Evolutionary conservation across 2,329 filamentous ascomycete species (phyloP), one percentile per base, ranked within the genome.

Genomic region (Fusarium paranaense): DNA sequence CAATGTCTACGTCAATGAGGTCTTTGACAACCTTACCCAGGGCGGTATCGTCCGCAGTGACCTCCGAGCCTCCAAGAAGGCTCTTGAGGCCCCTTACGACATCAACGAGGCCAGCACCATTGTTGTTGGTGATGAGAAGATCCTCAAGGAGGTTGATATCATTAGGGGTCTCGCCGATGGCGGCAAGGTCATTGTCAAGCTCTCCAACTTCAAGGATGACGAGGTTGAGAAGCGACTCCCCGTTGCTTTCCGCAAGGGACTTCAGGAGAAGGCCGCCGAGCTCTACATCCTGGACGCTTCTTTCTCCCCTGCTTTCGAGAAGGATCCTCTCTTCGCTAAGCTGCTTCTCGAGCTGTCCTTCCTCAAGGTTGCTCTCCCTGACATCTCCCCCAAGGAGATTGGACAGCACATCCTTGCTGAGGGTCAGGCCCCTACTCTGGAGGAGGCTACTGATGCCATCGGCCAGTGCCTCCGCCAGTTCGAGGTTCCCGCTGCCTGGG

Each of bases 211-310:
- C 82, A 98, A 97, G 85, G 90, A 95, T 61, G 96, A 97, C 52
- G 95, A 98, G 38, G 82, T 95, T 8, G 96, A 98, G 86, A 97
- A 97, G 89, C 92, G 94, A 77, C 86, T 99, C 7, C 90, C 94
- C 2, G 87, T 88, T 40, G 82, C 86, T 56, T 90, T 97, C 73
- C 92, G 93, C 80, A 94, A 93, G 83, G 87, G 89, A 16, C 84
- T 98, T 60, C 90, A 91, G 63, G 87, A 91, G 78, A 94, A 94
- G 82, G 88, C 89, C 37, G 86, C 95, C 37, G 85, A 92, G 71
- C 87, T 99, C 38, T 93, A 92, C 77, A 85, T 97, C 37, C 83
- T 98, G 16, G 95, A 99, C 80, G 87, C 93, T 7, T 86, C 92
- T 1, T 87, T 87, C 60, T 92, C 91, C 9, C 89, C 92, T 40